Base-by-base conservation (phyloP, 2,329 filamentous ascomycete genomes). In the Cladosporium sp. region DNA sequence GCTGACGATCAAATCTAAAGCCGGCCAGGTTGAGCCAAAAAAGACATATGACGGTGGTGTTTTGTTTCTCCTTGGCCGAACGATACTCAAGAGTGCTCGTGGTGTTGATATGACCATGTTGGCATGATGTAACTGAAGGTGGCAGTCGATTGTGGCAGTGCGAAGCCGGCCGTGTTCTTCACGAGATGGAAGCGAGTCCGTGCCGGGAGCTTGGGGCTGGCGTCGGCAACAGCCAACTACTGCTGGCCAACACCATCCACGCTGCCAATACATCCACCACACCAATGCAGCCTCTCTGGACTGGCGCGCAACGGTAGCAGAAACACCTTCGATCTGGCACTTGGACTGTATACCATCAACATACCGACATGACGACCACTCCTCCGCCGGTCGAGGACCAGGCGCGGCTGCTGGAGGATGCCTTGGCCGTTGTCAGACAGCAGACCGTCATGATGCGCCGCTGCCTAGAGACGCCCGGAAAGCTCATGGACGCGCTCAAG, bases 401-500 rank as follows among this genome's bases (percentile, higher is more conserved):
- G 86, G 92, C 91, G 75, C 91, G 93, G 75, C 88, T 99, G 83
- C 89, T 99, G 73, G 95, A 99, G 83, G 95, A 99, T 89, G 95
- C 96, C 76, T 84, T 98, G 80, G 88, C 91, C 68, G 94, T 97
- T 61, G 96, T 99, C 80, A 92, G 94, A 81, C 94, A 98, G 82
- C 96, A 99, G 86, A 95, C 94, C 66, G 88, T 89, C 75, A 86
- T 97, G 78, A 99, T 99, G 95, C 93, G 94, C 82, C 94, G 96
- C 83, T 98, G 93, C 75, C 86, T 99, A 67, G 96, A 99, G 78
- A 96, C 92, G 11, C 93, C 95, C 7, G 94, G 95, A 70, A 99
- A 99, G 86, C 89, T 99, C 71, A 99, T 99, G 95, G 95, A 99
- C 84, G 95, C 95, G 74, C 87, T 99, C 75, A 99, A 99, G 83